These are phyloP conservation scores for Alternaria brassicicola DNA, from an alignment of 2,329 filamentous ascomycete genomes.

Conservation along the genomic window DNA sequence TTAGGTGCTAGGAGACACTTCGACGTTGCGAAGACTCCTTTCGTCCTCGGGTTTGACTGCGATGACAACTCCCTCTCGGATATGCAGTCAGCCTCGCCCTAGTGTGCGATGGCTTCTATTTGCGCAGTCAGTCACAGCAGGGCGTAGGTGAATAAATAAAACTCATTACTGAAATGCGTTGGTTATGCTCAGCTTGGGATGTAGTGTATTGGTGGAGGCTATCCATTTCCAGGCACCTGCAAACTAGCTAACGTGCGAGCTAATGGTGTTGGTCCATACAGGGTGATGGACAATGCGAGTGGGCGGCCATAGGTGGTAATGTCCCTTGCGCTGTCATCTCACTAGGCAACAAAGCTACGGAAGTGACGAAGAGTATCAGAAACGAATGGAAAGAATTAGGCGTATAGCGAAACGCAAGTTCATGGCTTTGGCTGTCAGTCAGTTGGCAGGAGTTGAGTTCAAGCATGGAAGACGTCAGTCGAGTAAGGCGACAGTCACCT, in stretches of 20 bases:
- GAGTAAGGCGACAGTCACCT: not conserved
- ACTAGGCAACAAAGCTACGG: not conserved
- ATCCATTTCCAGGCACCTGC: not conserved
- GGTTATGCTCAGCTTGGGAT: not conserved
- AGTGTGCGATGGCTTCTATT: not conserved
- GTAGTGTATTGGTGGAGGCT: not conserved
- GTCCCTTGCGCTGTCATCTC: not conserved
- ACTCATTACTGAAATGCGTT: not conserved
- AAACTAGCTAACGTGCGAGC: not conserved
- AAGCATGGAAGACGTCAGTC: not conserved
- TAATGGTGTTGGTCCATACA: not conserved
- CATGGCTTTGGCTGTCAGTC: not conserved
- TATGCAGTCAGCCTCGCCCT: constrained; percentile 6
- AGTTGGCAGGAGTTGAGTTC: not conserved
- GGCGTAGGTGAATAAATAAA: not conserved
- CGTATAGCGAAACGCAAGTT: not conserved
- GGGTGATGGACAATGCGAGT: not conserved
- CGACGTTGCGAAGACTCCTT: not conserved
- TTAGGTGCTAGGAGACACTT: not conserved
- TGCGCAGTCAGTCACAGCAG: not conserved
- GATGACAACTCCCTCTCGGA: not conserved
- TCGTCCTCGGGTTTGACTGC: not conserved
- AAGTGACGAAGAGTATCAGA: not conserved
- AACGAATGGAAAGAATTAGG: not conserved
- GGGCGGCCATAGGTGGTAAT: not conserved